A percentile compares a stretch with the other conserved stretches of the same genome.
Conservation (phyloP, 192 early-diverging fungal species). For the Obelidium mucronatum region DNA sequence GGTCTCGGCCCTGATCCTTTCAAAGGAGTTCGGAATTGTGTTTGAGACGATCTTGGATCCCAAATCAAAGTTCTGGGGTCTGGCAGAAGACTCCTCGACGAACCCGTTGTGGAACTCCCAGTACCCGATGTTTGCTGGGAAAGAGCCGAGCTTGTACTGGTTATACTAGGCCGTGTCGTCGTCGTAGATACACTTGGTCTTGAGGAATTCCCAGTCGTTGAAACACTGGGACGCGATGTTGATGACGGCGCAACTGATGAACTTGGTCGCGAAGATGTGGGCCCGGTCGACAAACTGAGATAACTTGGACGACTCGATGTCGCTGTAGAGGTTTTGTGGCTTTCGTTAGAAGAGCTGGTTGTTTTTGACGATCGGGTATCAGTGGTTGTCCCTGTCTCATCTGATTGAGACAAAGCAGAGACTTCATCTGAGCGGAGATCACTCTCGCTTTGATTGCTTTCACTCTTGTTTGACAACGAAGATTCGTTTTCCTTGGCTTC, state of each 20-base stretch:
- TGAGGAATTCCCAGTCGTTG: no score
- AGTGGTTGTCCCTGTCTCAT: no score
- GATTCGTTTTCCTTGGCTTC: background rate
- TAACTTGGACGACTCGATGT: background rate
- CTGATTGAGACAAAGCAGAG: background rate
- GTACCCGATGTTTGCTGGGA: no score
- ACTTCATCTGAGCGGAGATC: conserved; percentile 3
- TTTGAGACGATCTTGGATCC: background rate
- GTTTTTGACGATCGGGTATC: no score
- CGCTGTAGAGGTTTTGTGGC: background rate
- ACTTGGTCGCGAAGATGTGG: no score
- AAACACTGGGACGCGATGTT: background rate
- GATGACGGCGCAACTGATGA: background rate
- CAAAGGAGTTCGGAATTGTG: conserved; percentile 10
- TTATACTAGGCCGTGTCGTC: no score
- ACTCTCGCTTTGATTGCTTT: background rate
- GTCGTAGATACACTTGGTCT: no score
- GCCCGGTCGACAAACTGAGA: no score
- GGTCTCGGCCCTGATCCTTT: conserved; percentile 20
- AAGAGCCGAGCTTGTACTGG: no score
- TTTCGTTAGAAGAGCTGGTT: background rate
- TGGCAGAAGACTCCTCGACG: background rate
- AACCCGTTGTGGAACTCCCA: background rate
- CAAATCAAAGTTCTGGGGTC: background rate
- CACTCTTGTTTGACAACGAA: background rate